phyloP scores from a whole-genome alignment of 805 yeast species.

The Zygosaccharomyces siamensis region DNA sequence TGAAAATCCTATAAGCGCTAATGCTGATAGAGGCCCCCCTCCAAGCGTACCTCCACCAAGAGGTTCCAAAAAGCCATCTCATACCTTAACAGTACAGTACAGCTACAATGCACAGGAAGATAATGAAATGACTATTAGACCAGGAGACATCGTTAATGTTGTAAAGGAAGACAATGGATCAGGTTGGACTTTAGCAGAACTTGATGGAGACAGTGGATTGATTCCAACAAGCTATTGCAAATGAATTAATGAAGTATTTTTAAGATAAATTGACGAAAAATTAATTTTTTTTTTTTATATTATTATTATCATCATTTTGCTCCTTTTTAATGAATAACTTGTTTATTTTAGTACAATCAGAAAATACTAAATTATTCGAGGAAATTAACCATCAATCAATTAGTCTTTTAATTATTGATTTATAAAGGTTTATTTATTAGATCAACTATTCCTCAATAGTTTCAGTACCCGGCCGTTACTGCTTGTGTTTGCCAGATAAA shows the following conservation, averaged over 20 bases:
- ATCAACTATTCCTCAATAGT: not conserved
- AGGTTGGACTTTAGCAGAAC: slow-evolving; percentile 95
- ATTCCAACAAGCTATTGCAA: slow-evolving; percentile 76
- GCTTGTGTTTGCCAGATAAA: not conserved
- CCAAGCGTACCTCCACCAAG: slow-evolving; percentile 74
- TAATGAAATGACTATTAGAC: slow-evolving; percentile 67
- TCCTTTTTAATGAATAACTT: not conserved
- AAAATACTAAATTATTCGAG: not conserved
- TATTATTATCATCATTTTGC: not conserved
- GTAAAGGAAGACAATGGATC: slow-evolving; percentile 67
- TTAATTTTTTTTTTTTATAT: not conserved
- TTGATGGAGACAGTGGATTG: slow-evolving; percentile 59
- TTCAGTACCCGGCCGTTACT: slow-evolving; percentile 1
- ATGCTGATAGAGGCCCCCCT: slow-evolving; percentile 45
- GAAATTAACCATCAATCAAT: not conserved
- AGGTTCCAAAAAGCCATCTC: slow-evolving; percentile 36
- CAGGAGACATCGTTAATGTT: slow-evolving; percentile 70
- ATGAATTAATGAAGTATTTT: slow-evolving; percentile 13
- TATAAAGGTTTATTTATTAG: not conserved
- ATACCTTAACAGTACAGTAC: slow-evolving; percentile 64
- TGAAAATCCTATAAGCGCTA: slow-evolving; percentile 13
- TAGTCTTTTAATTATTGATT: not conserved
- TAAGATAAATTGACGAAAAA: not conserved
- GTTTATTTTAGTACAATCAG: not conserved
- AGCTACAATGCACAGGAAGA: slow-evolving; percentile 74